Conservation (phyloP, 2,329 filamentous ascomycete species). For the Macrophomina pseudophaseolina region DNA sequence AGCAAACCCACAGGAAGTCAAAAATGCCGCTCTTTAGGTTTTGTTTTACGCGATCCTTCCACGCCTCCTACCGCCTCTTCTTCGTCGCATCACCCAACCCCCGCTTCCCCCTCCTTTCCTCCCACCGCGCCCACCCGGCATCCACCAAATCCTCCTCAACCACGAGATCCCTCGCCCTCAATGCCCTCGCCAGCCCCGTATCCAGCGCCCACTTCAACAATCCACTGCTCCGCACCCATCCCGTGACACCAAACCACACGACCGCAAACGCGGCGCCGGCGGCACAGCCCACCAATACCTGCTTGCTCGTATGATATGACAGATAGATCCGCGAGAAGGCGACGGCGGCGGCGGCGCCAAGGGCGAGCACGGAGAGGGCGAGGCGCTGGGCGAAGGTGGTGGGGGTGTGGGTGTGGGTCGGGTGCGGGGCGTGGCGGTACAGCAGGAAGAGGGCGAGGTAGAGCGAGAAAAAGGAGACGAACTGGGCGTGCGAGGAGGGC, state of each 20-base stretch:
- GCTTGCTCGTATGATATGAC: slow-evolving; percentile 86
- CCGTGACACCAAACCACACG: slow-evolving; percentile 78
- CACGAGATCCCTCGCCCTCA: slow-evolving; percentile 82
- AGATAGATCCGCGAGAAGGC: slow-evolving; percentile 87
- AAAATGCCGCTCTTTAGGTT: not conserved
- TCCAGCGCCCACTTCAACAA: slow-evolving; percentile 76
- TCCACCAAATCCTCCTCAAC: slow-evolving; percentile 87
- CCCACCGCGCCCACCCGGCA: slow-evolving; percentile 94
- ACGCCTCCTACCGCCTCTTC: slow-evolving; percentile 28
- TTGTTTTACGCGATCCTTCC: not conserved
- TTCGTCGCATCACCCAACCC: slow-evolving; percentile 29
- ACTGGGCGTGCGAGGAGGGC: slow-evolving; percentile 95
- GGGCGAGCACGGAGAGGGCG: slow-evolving; percentile 51
- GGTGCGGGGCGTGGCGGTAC: slow-evolving; percentile 66
- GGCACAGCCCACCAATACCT: slow-evolving; percentile 79
- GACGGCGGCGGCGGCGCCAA: slow-evolving; percentile 56
- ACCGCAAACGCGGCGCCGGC: slow-evolving; percentile 75
- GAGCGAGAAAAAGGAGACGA: slow-evolving; percentile 87
- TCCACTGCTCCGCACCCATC: slow-evolving; percentile 68
- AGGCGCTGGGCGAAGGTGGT: slow-evolving; percentile 67
- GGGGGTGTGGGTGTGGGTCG: slow-evolving; percentile 57
- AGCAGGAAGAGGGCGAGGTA: slow-evolving; percentile 85
- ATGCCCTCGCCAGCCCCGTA: slow-evolving; percentile 64
- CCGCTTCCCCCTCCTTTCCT: slow-evolving; percentile 53
- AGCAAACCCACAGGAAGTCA: not conserved